phyloP scores from a whole-genome alignment of 805 yeast species.

The Phaffomyces opuntiae region DNA sequence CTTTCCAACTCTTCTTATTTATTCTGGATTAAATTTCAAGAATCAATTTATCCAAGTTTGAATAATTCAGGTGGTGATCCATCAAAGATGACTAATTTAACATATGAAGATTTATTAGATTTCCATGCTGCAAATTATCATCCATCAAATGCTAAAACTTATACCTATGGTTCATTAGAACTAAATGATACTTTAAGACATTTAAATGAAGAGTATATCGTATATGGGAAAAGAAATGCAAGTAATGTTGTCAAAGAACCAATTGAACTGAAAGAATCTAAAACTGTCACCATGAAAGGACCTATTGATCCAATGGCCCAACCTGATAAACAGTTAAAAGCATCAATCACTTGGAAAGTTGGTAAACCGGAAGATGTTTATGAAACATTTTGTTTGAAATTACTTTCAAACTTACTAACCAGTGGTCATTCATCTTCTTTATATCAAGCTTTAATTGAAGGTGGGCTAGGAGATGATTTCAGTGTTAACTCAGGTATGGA shows the following conservation, averaged over 20 bases:
- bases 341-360: slow-evolving; percentile 83
- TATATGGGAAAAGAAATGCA: slow-evolving; percentile 46
- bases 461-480: slow-evolving; percentile 79
- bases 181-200: slow-evolving; percentile 51
- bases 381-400: slow-evolving; percentile 63
- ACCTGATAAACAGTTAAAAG: slow-evolving; percentile 60
- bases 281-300: slow-evolving; percentile 44
- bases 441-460: slow-evolving; percentile 79
- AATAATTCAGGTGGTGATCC: slow-evolving; percentile 97
- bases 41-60: slow-evolving; percentile 75
- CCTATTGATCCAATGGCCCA: slow-evolving; percentile 79
- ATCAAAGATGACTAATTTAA: slow-evolving; percentile 59
- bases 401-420: slow-evolving; percentile 62
- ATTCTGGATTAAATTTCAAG: slow-evolving; percentile 78
- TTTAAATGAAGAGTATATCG: slow-evolving; percentile 41
- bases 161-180: slow-evolving; percentile 80
- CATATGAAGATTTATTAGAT: slow-evolving; percentile 66
- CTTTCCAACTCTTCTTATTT: slow-evolving; percentile 81
- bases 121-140: slow-evolving; percentile 77
- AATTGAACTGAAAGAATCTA: slow-evolving; percentile 27
- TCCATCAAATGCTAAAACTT: slow-evolving; percentile 83
- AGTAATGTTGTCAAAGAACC: slow-evolving; percentile 24
- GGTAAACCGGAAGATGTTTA: slow-evolving; percentile 67
- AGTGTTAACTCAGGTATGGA: slow-evolving; percentile 86
- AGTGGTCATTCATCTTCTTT: slow-evolving; percentile 93